Percentiles rank a stretch among this genome's conserved stretches.
phyloP scores from a whole-genome alignment of 305 asterid genomes.

The Lippia alba region DNA sequence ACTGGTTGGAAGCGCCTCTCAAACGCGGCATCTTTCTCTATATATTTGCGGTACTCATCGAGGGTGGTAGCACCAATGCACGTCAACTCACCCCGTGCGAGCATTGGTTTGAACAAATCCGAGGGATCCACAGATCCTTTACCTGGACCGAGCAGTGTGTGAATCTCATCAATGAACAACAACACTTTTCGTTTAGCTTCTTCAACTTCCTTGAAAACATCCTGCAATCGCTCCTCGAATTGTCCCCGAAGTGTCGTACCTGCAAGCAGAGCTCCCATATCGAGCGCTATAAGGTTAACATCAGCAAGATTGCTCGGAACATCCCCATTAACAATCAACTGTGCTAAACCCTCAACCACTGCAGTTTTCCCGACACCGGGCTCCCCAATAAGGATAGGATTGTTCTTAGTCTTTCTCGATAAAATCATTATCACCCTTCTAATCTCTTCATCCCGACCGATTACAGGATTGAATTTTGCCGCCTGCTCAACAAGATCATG shows the following conservation, averaged over 20 bases:
- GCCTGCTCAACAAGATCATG: conserved; percentile 92
- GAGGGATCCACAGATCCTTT: conserved; percentile 97
- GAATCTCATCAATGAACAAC: conserved; percentile 81
- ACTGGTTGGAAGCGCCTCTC: conserved; percentile 96
- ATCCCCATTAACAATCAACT: conserved; percentile 78
- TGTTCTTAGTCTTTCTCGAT: conserved; percentile 86
- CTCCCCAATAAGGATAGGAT: conserved; percentile 88
- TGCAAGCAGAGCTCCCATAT: conserved; percentile 89
- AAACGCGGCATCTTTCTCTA: conserved; percentile 93
- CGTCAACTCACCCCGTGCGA: conserved; percentile 81
- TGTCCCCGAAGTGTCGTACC: conserved; percentile 90
- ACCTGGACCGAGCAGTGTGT: conserved; percentile 84
- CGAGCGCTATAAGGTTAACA: conserved; percentile 83
- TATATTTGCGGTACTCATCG: conserved; percentile 84
- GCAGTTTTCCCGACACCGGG: conserved; percentile 95
- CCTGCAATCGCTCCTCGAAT: conserved; percentile 82
- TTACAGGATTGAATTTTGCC: conserved; percentile 89
- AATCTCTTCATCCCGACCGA: conserved; percentile 88
- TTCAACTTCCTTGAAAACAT: conserved; percentile 86
- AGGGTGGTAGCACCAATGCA: conserved; percentile 87
- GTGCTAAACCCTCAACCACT: conserved; percentile 88
- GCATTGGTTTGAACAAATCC: conserved; percentile 87
- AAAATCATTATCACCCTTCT: conserved; percentile 78
- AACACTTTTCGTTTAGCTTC: conserved; percentile 89
- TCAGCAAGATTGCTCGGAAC: conserved; percentile 74